Evolutionary conservation across 495 filamentous ascomycete species (phyloP), one percentile per base, ranked within the genome.

Genomic region (Penicillium verhagenii): DNA sequence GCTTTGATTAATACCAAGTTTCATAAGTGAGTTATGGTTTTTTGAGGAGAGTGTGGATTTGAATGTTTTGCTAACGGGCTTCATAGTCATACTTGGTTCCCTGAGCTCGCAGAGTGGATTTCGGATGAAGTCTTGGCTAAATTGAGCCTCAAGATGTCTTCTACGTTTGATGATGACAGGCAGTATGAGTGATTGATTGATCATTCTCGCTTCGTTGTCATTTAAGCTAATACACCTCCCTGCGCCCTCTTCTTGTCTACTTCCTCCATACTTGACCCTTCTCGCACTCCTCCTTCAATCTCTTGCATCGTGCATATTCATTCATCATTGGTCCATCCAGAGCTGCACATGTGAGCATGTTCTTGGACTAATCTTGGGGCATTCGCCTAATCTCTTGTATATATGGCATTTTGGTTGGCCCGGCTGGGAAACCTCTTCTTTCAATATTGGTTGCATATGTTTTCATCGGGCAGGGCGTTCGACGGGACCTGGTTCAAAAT

Each of bases 1-100:
- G 79, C 86, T 1, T 61, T 88, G 59, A 72, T 71, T 1, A 42
- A 61, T 5, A 83, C 73, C 0, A 67, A 76, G 7, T 84, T 75
- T 53, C 62, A 84, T 50, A 74, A 78, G 84, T 86, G 67, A 67
- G 80, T 72, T 49, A 13, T 21, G 4, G 31, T 7, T 10, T 18
- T 19, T 23, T 29, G n/a, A n/a, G n/a, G n/a, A n/a, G n/a, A n/a
- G n/a, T 18, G 10, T 28, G 40, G 18, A 2, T 20, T 6, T 10
- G 21, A 9, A 19, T 13, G 6, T 42, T 23, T 47, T 49, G 49
- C 58, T 66, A 40, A 67, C 50, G 8, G 19, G 26, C 16, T 23
- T 19, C 9, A 25, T 39, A 75, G 71, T 54, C 66, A 74, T 53
- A 72, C 68, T 19, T 76, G 68, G 68, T 46, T 63, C 47, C 55